These are phyloP conservation scores for sorghum (Sorghum bicolor) DNA, from an alignment of 176 grass and related monocot genomes.

Conservation along the genomic window Sorghum_bicolor_NCBIv3 NC_012870.2:4443001-4443500, in stretches of 20 bases:
- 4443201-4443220: not conserved
- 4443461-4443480: not conserved
- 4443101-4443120: too few relatives aligned
- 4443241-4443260: not conserved
- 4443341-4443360: too few relatives aligned
- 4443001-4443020: too few relatives aligned
- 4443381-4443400: constrained; percentile 1
- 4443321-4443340: not conserved
- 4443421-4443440: not conserved
- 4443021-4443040: too few relatives aligned
- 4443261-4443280: not conserved
- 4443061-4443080: too few relatives aligned
- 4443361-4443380: not conserved
- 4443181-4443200: not conserved
- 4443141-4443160: too few relatives aligned
- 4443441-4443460: constrained; percentile 41
- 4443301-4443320: not conserved
- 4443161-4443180: not conserved
- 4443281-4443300: not conserved
- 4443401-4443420: not conserved
- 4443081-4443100: too few relatives aligned
- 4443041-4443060: too few relatives aligned
- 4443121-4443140: too few relatives aligned
- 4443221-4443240: not conserved
- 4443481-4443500: not conserved